Percentiles rank a stretch among this genome's conserved stretches.
phyloP scores from a whole-genome alignment of 2,329 filamentous ascomycete genomes.

The Cylindrodendrum hubeiense region DNA sequence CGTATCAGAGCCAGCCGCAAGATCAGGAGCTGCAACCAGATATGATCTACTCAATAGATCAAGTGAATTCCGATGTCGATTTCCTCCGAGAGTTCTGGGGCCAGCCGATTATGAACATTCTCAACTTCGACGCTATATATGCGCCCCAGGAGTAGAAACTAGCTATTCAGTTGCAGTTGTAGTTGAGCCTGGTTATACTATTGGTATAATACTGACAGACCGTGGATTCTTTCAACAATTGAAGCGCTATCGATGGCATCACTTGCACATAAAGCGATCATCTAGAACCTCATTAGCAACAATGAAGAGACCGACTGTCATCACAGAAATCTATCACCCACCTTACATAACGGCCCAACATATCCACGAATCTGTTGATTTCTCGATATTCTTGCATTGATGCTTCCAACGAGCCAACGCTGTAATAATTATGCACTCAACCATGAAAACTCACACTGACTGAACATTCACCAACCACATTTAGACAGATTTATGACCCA shows the following conservation, averaged over 20 bases:
- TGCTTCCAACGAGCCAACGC: too few relatives aligned
- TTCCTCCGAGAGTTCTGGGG: constrained; percentile 31
- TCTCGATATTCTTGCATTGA: too few relatives aligned
- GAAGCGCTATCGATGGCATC: too few relatives aligned
- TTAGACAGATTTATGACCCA: not conserved
- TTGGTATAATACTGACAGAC: not conserved
- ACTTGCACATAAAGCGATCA: too few relatives aligned
- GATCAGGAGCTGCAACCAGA: not conserved
- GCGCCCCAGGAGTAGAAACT: not conserved
- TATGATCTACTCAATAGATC: not conserved
- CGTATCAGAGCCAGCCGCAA: not conserved
- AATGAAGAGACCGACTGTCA: too few relatives aligned
- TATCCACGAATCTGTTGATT: too few relatives aligned
- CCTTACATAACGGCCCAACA: too few relatives aligned
- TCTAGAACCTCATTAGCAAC: too few relatives aligned
- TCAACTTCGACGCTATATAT: constrained; percentile 23
- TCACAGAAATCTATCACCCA: too few relatives aligned
- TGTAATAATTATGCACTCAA: too few relatives aligned
- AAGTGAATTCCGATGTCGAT: constrained; percentile 9
- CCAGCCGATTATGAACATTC: constrained; percentile 28
- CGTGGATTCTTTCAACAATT: too few relatives aligned
- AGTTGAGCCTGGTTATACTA: not conserved
- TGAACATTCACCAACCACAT: not conserved
- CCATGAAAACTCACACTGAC: not conserved
- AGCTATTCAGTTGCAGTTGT: not conserved